Conservation (phyloP, 176 grass and related monocot genomes). For the Ampelocalamus luodianensis region DNA sequence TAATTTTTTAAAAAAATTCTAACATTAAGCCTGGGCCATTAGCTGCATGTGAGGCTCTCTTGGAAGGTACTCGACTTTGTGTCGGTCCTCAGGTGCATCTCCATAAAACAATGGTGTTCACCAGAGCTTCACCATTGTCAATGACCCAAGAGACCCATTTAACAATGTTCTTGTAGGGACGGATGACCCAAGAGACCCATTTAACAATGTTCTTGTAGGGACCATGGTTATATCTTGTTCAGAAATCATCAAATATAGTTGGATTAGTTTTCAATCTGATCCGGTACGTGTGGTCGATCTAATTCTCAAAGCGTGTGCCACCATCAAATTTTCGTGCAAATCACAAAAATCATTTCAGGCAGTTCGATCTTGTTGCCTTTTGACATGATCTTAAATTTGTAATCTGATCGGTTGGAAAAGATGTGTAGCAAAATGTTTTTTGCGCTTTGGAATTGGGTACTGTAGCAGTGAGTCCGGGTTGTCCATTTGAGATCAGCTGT, state of each 20-base stretch:
- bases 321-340: slow-evolving; percentile 20
- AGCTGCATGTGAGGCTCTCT: slow-evolving; percentile 34
- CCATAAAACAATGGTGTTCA: slow-evolving; percentile 28
- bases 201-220: slow-evolving; percentile 23
- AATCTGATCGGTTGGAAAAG: not conserved
- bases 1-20: not conserved
- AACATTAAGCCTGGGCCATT: slow-evolving; percentile 43
- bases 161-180: not conserved
- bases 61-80: slow-evolving; percentile 28
- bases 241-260: slow-evolving; percentile 31
- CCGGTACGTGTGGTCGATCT: not conserved
- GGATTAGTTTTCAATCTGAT: slow-evolving; percentile 7
- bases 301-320: slow-evolving; percentile 20
- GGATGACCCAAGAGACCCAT: slow-evolving; percentile 36
- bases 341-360: not conserved
- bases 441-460: no score
- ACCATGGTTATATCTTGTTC: slow-evolving; percentile 41
- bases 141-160: slow-evolving; percentile 36
- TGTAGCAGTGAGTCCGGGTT: no score
- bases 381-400: not conserved
- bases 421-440: no score
- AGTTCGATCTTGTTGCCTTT: slow-evolving; percentile 25
- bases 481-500: no score
- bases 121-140: not conserved
- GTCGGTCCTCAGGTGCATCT: slow-evolving; percentile 33